phyloP scores from a whole-genome alignment of 306 rosid genomes.

The Pyrus betulifolia region DNA sequence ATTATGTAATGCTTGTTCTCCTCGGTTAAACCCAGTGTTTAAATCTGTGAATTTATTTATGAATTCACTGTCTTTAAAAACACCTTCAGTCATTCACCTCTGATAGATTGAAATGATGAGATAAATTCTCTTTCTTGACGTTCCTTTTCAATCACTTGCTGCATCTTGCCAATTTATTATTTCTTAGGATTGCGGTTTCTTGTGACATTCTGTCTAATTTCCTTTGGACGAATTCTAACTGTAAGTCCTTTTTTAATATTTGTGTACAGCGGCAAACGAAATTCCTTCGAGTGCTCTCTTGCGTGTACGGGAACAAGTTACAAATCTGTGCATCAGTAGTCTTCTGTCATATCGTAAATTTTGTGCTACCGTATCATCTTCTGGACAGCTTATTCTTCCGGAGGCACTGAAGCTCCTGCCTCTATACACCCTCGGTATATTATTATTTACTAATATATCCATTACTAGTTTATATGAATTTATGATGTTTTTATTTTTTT shows the following conservation, averaged over 20 bases:
- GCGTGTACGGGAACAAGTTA: conserved; percentile 81
- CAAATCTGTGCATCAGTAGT: conserved; percentile 76
- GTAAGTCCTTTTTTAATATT: conserved; percentile 5
- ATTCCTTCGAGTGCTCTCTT: conserved; percentile 67
- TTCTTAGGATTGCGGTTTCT: neutral
- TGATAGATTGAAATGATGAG: neutral
- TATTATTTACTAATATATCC: neutral
- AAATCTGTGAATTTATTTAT: neutral
- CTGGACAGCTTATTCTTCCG: conserved; percentile 97
- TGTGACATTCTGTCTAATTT: neutral
- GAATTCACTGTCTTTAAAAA: neutral
- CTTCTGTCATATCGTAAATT: conserved; percentile 85
- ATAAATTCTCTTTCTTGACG: neutral
- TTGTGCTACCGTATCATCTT: conserved; percentile 93
- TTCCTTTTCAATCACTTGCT: conserved; percentile 1
- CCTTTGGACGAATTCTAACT: conserved; percentile 5
- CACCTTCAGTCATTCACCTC: neutral
- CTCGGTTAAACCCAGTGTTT: neutral
- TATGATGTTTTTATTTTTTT: neutral
- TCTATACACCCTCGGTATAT: conserved; percentile 79
- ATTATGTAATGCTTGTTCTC: neutral
- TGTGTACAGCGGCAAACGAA: conserved; percentile 71
- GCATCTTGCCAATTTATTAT: neutral
- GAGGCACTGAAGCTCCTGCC: conserved; percentile 99
- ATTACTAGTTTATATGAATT: neutral